Evolutionary conservation across 306 rosid species (phyloP).

Genomic region (Cotoneaster glaucophyllus): DNA sequence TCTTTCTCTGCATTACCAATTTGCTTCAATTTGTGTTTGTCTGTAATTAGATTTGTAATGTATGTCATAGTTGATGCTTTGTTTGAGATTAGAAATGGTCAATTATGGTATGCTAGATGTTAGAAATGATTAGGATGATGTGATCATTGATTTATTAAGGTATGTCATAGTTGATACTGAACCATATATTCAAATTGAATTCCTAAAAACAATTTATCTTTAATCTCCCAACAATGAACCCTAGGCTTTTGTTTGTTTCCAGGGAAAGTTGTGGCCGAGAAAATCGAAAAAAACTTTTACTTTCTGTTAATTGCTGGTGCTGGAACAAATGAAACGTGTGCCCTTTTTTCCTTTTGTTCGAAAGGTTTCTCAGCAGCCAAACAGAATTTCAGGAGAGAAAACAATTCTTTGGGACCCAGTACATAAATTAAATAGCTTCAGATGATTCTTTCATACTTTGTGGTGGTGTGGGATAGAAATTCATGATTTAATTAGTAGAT

Average conservation of each 20-base stretch:
- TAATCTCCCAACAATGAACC: no score
- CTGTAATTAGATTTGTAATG: no score
- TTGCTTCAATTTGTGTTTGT: no score
- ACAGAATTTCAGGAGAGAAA: background rate
- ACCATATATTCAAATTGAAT: no score
- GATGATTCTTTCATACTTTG: background rate
- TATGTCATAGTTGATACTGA: no score
- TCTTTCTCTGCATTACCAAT: no score
- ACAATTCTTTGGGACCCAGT: background rate
- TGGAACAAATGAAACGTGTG: background rate
- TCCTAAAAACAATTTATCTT: no score
- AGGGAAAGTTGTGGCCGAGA: background rate
- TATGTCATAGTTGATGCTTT: no score
- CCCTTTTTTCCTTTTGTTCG: background rate
- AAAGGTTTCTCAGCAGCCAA: background rate
- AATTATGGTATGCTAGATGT: no score
- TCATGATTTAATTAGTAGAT: background rate
- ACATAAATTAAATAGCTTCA: background rate
- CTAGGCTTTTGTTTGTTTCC: slow-evolving; percentile 21
- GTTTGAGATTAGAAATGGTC: no score
- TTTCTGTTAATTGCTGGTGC: background rate
- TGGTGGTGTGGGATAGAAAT: background rate
- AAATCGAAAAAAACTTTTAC: background rate
- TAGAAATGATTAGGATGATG: no score
- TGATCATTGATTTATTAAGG: no score